Evolutionary conservation across 2,329 filamentous ascomycete species (phyloP), one percentile per base, ranked within the genome.

Genomic region (Diplodia corticola): DNA sequence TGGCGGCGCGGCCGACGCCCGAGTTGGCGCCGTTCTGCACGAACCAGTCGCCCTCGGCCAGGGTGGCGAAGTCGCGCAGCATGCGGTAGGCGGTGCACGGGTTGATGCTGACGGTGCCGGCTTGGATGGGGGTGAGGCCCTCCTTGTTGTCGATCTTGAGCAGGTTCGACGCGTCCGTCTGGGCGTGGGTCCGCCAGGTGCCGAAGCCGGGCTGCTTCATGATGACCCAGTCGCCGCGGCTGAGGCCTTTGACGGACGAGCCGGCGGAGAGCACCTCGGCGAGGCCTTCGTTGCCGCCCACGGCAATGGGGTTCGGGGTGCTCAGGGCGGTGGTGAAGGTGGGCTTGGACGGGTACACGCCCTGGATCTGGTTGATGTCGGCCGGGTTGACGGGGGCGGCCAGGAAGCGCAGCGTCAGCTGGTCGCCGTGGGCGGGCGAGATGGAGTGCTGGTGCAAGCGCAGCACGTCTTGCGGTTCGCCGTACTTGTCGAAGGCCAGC

Each of bases 331-430:
- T 89, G 20, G 87, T 89, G 79, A 96, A 93, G 51, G 85, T 82
- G 0, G 93, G 93, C 76, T 92, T 92, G 53, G 88, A 88, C 68
- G 94, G 94, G 81, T 99, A 99, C 4, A 94, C 93, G 70, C 95
- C 95, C 82, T 99, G 95, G 74, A 99, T 91, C 73, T 94, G 94
- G 83, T 99, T 99, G 79, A 99, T 91, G 80, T 99, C 95, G 74
- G 95, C 93, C 26, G 95, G 95, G 81, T 99, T 99, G 78, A 99
- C 92, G 66, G 95, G 92, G 0, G 93, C 88, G 35, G 93, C 91
- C 73, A 99, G 91, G 73, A 95, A 89, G 77, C 92, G 92, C 68
- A 99, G 83, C 64, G 94, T 93, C 71, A 96, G 81, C 69, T 85
- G 81, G 65, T 85, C 81, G 55, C 91, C 89, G 69, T 93, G 86